A percentile compares a stretch with the other conserved stretches of the same genome.
Evolutionary conservation across 2,329 filamentous ascomycete genomes (phyloP).

Genomic region (Trichoderma breve): DNA sequence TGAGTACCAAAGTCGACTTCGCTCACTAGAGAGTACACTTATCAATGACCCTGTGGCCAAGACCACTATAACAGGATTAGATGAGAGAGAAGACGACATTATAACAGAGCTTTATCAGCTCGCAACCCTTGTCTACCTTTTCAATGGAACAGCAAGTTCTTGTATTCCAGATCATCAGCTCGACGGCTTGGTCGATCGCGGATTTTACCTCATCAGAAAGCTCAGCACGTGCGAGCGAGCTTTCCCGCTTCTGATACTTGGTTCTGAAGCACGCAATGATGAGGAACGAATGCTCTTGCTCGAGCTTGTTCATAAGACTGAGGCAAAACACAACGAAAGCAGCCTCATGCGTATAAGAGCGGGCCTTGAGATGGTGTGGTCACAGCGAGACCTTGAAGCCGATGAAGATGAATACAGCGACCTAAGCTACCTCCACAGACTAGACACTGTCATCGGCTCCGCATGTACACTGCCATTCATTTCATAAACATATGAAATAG

Average conservation of each 20-base stretch:
- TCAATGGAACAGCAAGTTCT: not conserved
- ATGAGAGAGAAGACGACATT: not conserved
- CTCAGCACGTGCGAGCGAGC: not conserved
- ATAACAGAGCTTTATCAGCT: not conserved
- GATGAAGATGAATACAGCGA: not conserved
- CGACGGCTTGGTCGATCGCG: not conserved
- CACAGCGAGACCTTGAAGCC: slow-evolving; percentile 1
- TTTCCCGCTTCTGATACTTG: not conserved
- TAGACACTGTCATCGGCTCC: not conserved
- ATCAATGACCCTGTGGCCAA: not conserved
- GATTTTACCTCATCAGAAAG: not conserved
- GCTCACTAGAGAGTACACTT: not conserved
- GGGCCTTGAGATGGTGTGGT: slow-evolving; percentile 2
- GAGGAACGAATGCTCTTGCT: not conserved
- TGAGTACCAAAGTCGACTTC: not conserved
- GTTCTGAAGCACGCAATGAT: not conserved
- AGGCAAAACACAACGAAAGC: not conserved
- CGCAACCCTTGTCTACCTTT: not conserved
- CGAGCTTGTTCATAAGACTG: not conserved
- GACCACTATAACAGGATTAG: not conserved
- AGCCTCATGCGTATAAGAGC: not conserved
- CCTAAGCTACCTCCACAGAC: not conserved
- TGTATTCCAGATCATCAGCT: not conserved
- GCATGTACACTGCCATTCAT: slow-evolving; percentile 1
- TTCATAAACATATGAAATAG: not conserved